phyloP scores from a whole-genome alignment of 345 rosid species.

The Salix dunnii region DNA sequence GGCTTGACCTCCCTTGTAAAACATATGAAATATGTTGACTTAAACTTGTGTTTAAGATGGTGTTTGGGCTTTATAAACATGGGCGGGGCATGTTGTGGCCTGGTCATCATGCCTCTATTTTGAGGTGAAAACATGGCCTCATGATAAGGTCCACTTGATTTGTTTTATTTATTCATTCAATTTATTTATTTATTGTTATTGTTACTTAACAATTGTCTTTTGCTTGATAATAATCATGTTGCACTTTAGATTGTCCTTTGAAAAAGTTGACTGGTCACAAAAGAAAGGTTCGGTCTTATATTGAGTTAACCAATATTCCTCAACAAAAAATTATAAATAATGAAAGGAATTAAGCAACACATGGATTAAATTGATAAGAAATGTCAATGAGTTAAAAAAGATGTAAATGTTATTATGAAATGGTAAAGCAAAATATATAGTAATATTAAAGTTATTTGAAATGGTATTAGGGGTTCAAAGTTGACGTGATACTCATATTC shows the following conservation, averaged over 20 bases:
- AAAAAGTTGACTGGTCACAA: slow-evolving; percentile 45
- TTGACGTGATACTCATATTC: too few relatives aligned
- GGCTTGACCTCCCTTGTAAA: background rate
- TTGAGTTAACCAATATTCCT: slow-evolving; percentile 35
- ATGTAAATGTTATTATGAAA: too few relatives aligned
- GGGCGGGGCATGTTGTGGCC: background rate
- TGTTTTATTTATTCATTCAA: background rate
- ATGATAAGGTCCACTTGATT: slow-evolving; percentile 1
- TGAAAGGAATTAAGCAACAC: too few relatives aligned
- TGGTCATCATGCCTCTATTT: background rate
- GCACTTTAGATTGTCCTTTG: slow-evolving; percentile 44
- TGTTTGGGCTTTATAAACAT: background rate
- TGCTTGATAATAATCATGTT: slow-evolving; percentile 22
- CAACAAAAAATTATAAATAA: too few relatives aligned
- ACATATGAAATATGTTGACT: background rate
- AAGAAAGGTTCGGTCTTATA: slow-evolving; percentile 39
- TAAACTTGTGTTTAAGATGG: background rate
- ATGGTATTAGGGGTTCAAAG: too few relatives aligned
- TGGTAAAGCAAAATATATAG: background rate
- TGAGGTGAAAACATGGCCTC: background rate
- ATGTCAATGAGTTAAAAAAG: too few relatives aligned
- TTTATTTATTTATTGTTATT: background rate
- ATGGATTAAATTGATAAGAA: too few relatives aligned
- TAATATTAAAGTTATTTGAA: too few relatives aligned
- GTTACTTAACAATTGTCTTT: background rate